Evolutionary conservation across 2,329 filamentous ascomycete species (phyloP).

Genomic region (Zasmidium cellare): DNA sequence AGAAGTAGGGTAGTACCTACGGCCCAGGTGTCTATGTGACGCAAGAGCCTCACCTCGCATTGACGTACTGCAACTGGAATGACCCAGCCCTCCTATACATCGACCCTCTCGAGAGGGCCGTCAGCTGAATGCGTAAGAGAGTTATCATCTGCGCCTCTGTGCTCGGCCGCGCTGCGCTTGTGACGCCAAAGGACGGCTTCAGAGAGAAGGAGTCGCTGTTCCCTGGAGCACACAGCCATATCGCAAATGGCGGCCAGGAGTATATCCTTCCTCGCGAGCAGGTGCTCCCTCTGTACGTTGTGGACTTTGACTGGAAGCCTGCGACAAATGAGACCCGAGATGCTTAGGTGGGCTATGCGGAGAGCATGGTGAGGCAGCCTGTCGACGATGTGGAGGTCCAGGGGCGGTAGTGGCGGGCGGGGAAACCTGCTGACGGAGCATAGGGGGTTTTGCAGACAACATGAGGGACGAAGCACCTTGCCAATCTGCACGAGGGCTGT

Average conservation of each 20-base stretch:
- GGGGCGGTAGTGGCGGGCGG: neutral
- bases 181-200: neutral
- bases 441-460: too few relatives aligned
- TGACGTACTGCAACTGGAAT: slow-evolving; percentile 4
- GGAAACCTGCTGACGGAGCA: neutral
- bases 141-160: slow-evolving; percentile 2
- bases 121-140: neutral
- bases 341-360: neutral
- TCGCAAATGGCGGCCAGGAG: neutral
- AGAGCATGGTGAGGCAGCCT: neutral
- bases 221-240: neutral
- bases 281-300: neutral
- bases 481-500: too few relatives aligned
- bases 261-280: neutral
- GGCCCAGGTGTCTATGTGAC: slow-evolving; percentile 2
- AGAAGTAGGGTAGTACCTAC: neutral
- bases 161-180: slow-evolving; percentile 1
- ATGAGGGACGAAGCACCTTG: too few relatives aligned
- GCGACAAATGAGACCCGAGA: neutral
- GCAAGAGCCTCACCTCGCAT: neutral
- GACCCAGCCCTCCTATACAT: neutral
- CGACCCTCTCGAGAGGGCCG: neutral
- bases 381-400: neutral
- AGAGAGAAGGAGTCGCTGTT: neutral
- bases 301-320: neutral